Evolutionary conservation across 1,139 yeast species (phyloP).

Genomic region (Debaryomycetaceae sp.): DNA sequence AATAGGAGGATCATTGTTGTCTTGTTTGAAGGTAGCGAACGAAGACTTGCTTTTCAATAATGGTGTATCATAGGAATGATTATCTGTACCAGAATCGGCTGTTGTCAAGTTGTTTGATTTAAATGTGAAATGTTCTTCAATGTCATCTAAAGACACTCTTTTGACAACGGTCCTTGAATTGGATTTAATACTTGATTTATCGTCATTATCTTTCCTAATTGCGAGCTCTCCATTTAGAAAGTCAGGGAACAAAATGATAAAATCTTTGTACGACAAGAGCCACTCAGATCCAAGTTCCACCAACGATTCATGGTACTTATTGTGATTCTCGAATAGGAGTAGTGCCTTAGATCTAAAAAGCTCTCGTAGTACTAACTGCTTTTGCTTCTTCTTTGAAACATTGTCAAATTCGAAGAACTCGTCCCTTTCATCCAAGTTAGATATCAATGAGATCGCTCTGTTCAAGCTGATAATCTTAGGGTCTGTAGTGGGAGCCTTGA

Average conservation of each 20-base stretch:
- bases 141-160: constrained; percentile 24
- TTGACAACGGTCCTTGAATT: constrained; percentile 21
- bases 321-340: constrained; percentile 31
- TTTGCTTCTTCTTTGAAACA: constrained; percentile 21
- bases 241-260: constrained; percentile 37
- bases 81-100: constrained; percentile 29
- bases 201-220: constrained; percentile 3
- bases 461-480: constrained; percentile 33
- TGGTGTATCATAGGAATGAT: constrained; percentile 9
- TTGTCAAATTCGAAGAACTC: constrained; percentile 19
- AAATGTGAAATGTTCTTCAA: constrained; percentile 13
- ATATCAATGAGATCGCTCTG: constrained; percentile 32
- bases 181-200: constrained; percentile 2
- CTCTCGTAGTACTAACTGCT: constrained; percentile 30
- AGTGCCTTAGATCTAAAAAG: constrained; percentile 31
- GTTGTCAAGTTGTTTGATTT: constrained; percentile 11
- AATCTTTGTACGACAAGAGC: constrained; percentile 34
- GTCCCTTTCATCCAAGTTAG: constrained; percentile 21
- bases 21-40: constrained; percentile 1
- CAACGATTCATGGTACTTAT: constrained; percentile 38
- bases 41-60: constrained; percentile 3
- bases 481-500: constrained; percentile 26
- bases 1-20: constrained; percentile 2
- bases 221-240: constrained; percentile 13
- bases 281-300: constrained; percentile 44